Conservation (phyloP, 1,284 basidiomycete genomes). For the Sparassis latifolia region DNA sequence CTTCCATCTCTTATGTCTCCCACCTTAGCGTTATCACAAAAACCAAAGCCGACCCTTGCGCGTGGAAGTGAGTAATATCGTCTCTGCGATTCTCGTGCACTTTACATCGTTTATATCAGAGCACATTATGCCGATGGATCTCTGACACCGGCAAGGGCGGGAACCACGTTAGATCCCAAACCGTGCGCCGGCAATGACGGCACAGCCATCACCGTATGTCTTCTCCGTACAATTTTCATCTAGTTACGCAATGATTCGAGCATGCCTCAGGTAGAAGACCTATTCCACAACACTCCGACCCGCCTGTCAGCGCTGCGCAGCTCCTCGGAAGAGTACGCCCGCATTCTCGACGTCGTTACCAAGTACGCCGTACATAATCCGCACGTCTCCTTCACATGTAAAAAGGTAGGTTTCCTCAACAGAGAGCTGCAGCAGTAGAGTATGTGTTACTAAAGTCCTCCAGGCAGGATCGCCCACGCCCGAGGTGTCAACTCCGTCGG, state of each 20-base stretch:
- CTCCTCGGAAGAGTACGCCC: conserved; percentile 87
- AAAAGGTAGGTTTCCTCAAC: conserved; percentile 54
- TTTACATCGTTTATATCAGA: conserved; percentile 33
- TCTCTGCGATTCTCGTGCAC: neutral
- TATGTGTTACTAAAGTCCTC: neutral
- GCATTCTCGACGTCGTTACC: conserved; percentile 90
- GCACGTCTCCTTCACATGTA: conserved; percentile 83
- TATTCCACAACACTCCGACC: conserved; percentile 94
- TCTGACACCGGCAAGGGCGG: conserved; percentile 63
- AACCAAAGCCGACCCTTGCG: conserved; percentile 72
- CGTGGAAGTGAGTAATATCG: conserved; percentile 75
- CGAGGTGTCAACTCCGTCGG: conserved; percentile 80
- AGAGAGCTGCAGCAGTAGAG: too few species aligned
- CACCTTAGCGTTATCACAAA: conserved; percentile 89
- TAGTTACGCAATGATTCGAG: conserved; percentile 24
- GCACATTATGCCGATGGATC: conserved; percentile 75
- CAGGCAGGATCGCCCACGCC: conserved; percentile 69
- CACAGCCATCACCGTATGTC: conserved; percentile 76
- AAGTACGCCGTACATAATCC: conserved; percentile 94
- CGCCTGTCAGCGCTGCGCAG: conserved; percentile 84
- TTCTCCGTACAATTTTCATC: neutral
- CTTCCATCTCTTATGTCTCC: conserved; percentile 94
- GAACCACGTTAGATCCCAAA: conserved; percentile 69
- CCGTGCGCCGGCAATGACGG: conserved; percentile 94
- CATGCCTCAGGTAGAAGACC: conserved; percentile 66